These are phyloP conservation scores for Mikania micrantha DNA, from an alignment of 129 eudicot species.

Conservation along the genomic window DNA sequence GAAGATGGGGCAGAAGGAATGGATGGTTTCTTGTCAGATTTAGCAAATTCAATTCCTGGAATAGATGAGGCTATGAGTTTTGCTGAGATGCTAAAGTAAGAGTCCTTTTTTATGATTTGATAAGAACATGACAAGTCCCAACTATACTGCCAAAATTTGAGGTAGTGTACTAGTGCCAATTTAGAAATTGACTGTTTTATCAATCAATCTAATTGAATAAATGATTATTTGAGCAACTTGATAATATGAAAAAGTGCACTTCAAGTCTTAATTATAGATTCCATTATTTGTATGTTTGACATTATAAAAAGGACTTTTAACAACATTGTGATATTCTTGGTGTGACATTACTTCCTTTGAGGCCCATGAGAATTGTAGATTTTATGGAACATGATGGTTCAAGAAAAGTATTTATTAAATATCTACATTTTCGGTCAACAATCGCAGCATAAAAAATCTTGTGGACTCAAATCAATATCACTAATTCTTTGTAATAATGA, in stretches of 20 bases:
- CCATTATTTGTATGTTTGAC: not conserved
- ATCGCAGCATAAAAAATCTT: not conserved
- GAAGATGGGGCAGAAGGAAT: slow-evolving; percentile 50
- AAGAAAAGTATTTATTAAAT: not conserved
- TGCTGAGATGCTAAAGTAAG: slow-evolving; percentile 97
- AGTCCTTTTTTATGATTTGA: not conserved
- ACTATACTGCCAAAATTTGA: not conserved
- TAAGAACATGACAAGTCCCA: not conserved
- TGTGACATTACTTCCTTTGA: not conserved
- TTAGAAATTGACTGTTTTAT: not conserved
- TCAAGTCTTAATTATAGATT: not conserved
- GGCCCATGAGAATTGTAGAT: not conserved
- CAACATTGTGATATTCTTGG: not conserved
- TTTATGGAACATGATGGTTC: not conserved
- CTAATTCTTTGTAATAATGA: not conserved
- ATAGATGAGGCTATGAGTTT: slow-evolving; percentile 99
- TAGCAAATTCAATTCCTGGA: slow-evolving; percentile 96
- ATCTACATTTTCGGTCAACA: not conserved
- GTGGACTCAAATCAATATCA: not conserved
- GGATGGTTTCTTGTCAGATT: slow-evolving; percentile 77
- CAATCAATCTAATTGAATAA: not conserved
- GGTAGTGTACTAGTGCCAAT: not conserved
- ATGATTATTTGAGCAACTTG: not conserved
- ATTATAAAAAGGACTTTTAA: not conserved
- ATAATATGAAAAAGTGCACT: not conserved